These are phyloP conservation scores for Fusarium sp. DNA, from an alignment of 2,329 filamentous ascomycete genomes.

Conservation along the genomic window DNA sequence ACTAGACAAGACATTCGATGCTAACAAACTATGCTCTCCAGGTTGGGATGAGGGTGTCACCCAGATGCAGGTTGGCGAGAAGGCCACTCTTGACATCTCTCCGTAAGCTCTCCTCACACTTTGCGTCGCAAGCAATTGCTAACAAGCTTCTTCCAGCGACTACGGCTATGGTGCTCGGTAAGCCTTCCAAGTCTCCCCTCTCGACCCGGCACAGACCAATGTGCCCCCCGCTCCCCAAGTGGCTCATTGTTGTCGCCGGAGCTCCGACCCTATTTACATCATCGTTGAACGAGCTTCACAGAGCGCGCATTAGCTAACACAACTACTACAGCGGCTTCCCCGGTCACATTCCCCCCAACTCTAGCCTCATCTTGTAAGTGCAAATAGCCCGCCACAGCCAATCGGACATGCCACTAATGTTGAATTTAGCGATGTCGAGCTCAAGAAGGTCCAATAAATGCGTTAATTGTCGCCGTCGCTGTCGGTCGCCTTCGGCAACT, in stretches of 20 bases:
- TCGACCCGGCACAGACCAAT: conserved; percentile 13
- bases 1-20: neutral
- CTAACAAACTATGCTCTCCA: conserved; percentile 48
- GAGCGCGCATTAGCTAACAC: conserved; percentile 18
- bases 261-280: neutral
- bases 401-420: conserved; percentile 8
- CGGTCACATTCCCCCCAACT: conserved; percentile 78
- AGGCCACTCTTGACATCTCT: conserved; percentile 84
- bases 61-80: conserved; percentile 91
- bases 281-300: neutral
- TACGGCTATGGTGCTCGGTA: conserved; percentile 74
- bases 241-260: neutral
- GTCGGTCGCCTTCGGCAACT: conserved; percentile 15
- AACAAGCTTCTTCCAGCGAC: conserved; percentile 59
- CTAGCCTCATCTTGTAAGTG: conserved; percentile 87
- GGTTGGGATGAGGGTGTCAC: conserved; percentile 89
- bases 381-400: neutral
- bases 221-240: conserved; percentile 59
- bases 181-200: conserved; percentile 44
- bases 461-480: neutral
- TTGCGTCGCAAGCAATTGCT: conserved; percentile 11
- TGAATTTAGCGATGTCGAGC: conserved; percentile 72
- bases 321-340: conserved; percentile 76
- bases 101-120: conserved; percentile 41
- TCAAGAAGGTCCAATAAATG: conserved; percentile 70